Evolutionary conservation across 148 eudicot genomes (phyloP), one percentile per base, ranked within the genome.

Genomic region (Silene conica): DNA sequence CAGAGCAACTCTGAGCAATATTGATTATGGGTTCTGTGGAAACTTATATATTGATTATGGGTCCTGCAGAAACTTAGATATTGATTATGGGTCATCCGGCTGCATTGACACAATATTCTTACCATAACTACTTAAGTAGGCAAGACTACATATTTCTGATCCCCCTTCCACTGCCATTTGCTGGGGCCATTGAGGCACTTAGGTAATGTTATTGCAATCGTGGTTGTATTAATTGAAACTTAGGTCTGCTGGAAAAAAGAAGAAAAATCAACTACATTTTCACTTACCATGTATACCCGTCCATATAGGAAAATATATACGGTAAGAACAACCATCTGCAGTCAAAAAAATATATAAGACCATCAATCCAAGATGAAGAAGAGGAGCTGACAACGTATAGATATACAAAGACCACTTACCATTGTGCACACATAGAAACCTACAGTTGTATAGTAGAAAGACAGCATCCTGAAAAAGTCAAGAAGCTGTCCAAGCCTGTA

Each of bases 311-410:
- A 95, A 23, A 92, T 57, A 79, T 95, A 95, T 26, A 92, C 85
- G 4, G 94, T 92, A 68, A 95, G 92, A 76, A 92, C 97, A 25
- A 96, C 90, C 94, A 95, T 89, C 98, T 94, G 93, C 89, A 88
- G 15, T 18, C 63, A 61, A 64, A 19, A 58, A 67, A 43, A 41
- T n/a, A 64, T 10, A 43, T 54, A 71, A 60, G 58, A 52, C 34
- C 34, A 31, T 2, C 4, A 31, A 31, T 31, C 76, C 76, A 75
- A 77, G 43, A 72, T 25, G 62, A 46, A 25, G 67, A 55, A 16
- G 5, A 60, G 28, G 62, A 56, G 25, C 48, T 72, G 21, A 31
- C 60, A 68, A n/a, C 19, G 48, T 52, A 72, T 15, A 26, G 11
- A 65, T 16, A 11, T 61, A 50, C 2, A 61, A 6, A 60, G 62